Percentiles rank a stretch among this genome's conserved stretches.
These are phyloP conservation scores for Simplicillium aogashimaense DNA, from an alignment of 2,329 filamentous ascomycete species.

Conservation along the genomic window DNA sequence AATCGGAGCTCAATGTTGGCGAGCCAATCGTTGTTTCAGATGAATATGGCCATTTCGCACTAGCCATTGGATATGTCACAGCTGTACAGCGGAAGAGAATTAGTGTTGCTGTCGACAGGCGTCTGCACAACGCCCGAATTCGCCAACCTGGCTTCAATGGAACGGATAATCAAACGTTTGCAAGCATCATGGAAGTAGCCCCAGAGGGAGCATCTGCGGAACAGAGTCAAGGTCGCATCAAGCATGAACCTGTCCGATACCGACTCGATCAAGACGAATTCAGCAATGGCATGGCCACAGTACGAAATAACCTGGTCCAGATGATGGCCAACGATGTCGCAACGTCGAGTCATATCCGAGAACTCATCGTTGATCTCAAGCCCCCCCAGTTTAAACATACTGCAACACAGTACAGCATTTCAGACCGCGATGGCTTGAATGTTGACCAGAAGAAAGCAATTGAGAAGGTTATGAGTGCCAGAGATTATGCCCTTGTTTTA, in stretches of 20 bases:
- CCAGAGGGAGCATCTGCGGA: conserved; percentile 40
- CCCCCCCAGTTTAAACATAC: conserved; percentile 62
- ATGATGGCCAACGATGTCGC: conserved; percentile 75
- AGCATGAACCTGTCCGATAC: conserved; percentile 54
- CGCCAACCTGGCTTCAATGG: conserved; percentile 68
- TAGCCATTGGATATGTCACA: conserved; percentile 85
- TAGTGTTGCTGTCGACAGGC: conserved; percentile 80
- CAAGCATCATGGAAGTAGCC: conserved; percentile 80
- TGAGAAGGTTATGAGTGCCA: conserved; percentile 88
- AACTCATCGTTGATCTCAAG: conserved; percentile 68
- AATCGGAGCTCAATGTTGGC: conserved; percentile 78
- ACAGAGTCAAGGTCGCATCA: conserved; percentile 40
- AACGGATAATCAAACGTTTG: conserved; percentile 71
- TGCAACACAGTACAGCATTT: conserved; percentile 53
- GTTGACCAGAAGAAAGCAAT: conserved; percentile 80
- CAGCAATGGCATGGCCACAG: conserved; percentile 91
- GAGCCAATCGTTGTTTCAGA: conserved; percentile 96
- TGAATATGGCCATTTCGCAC: conserved; percentile 86
- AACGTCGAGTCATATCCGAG: conserved; percentile 62
- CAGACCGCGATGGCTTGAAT: conserved; percentile 62
- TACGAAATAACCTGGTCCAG: conserved; percentile 87
- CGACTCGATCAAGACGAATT: conserved; percentile 97
- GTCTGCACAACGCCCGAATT: conserved; percentile 76
- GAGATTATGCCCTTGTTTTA: conserved; percentile 92
- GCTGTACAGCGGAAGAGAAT: conserved; percentile 67